Evolutionary conservation across 768 basidiomycete genomes (phyloP).

Genomic region (Calocera cornea): DNA sequence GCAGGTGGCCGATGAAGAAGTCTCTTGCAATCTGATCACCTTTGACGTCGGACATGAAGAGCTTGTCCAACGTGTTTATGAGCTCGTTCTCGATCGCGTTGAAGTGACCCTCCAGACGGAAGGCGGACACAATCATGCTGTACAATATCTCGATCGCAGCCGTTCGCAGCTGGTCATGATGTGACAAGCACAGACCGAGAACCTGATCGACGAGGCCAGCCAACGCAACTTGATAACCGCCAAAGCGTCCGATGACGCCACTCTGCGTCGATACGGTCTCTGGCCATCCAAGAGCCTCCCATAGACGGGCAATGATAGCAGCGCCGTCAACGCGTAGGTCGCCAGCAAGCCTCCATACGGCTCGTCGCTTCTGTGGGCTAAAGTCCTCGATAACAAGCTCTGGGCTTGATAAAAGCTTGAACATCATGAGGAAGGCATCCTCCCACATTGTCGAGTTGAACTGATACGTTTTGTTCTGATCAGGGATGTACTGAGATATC

Average conservation of each 20-base stretch:
- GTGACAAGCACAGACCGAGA: constrained; percentile 83
- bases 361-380: constrained; percentile 89
- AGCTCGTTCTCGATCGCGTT: constrained; percentile 84
- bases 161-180: constrained; percentile 81
- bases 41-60: constrained; percentile 90
- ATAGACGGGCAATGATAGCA: constrained; percentile 58
- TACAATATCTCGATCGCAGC: constrained; percentile 87
- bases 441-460: constrained; percentile 74
- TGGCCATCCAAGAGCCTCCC: constrained; percentile 75
- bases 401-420: constrained; percentile 76
- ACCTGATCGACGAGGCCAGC: constrained; percentile 78
- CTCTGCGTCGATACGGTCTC: constrained; percentile 39
- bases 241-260: constrained; percentile 38
- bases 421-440: constrained; percentile 64
- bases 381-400: constrained; percentile 91
- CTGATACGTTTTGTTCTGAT: constrained; percentile 41
- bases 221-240: constrained; percentile 78
- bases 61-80: constrained; percentile 73
- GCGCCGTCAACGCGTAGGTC: constrained; percentile 91
- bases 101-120: constrained; percentile 71
- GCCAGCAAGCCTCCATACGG: constrained; percentile 91
- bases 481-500: constrained; percentile 67
- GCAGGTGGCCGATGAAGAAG: constrained; percentile 83
- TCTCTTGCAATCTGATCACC: constrained; percentile 82
- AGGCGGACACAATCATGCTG: constrained; percentile 90